These are phyloP conservation scores for Castanea crenata DNA, from an alignment of 306 rosid species.

Conservation along the genomic window DNA sequence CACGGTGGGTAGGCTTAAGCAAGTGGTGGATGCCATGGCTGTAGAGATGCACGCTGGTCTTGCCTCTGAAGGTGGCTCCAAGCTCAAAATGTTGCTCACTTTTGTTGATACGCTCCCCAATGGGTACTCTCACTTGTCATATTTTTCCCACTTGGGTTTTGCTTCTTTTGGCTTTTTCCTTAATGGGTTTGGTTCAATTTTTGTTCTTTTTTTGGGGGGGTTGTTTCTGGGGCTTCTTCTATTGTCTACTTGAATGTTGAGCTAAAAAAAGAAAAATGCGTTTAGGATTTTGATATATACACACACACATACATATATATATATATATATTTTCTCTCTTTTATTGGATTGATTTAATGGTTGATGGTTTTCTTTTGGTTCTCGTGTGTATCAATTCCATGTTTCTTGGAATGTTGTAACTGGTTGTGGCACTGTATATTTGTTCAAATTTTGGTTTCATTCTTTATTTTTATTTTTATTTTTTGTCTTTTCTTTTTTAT, in stretches of 20 bases:
- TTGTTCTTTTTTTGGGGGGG: not conserved
- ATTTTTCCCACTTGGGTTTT: not conserved
- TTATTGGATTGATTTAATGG: not conserved
- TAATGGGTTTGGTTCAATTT: not conserved
- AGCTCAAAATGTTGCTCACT: constrained; percentile 96
- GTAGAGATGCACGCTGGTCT: constrained; percentile 99
- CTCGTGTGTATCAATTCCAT: not conserved
- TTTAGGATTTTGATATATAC: not conserved
- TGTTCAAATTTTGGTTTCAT: not conserved
- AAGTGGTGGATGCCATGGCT: constrained; percentile 94
- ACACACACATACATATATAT: not conserved
- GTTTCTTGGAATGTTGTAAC: not conserved
- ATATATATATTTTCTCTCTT: not conserved
- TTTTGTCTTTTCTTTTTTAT: not conserved
- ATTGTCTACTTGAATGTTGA: not conserved
- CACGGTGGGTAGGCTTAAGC: constrained; percentile 60
- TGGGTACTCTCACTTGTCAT: constrained; percentile 54
- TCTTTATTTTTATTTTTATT: not conserved
- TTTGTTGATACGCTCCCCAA: constrained; percentile 80
- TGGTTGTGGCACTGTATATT: not conserved
- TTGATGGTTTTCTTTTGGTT: not conserved
- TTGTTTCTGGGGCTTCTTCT: not conserved
- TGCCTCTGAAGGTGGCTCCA: constrained; percentile 95
- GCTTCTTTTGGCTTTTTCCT: not conserved
- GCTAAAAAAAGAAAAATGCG: not conserved